A percentile compares a stretch with the other conserved stretches of the same genome.
Evolutionary conservation across 441 rosid genomes (phyloP).

Genomic region (Erodium texanum): DNA sequence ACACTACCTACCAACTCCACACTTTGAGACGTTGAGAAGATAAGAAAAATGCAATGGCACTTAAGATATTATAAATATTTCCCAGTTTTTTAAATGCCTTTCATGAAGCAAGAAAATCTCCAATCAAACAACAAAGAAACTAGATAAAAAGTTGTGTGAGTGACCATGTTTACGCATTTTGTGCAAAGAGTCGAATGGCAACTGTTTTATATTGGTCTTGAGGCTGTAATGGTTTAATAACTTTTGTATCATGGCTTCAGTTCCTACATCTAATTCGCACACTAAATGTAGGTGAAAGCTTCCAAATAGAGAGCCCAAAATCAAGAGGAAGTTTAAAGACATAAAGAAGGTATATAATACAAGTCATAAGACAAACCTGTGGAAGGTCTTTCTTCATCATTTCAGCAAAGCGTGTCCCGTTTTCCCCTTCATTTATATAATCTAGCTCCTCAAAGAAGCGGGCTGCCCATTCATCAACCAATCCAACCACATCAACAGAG

Average conservation of each 20-base stretch:
- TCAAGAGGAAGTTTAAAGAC: constrained; percentile 2
- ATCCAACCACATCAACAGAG: constrained; percentile 80
- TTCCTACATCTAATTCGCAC: neutral
- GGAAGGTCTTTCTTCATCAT: constrained; percentile 98
- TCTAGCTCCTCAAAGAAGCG: constrained; percentile 97
- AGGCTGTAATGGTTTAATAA: neutral
- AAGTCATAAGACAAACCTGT: constrained; percentile 48
- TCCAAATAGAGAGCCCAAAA: neutral
- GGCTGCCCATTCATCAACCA: constrained; percentile 99
- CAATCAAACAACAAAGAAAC: neutral
- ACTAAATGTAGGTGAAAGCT: neutral
- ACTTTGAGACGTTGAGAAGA: neutral
- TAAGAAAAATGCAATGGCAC: neutral
- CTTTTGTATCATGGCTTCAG: neutral
- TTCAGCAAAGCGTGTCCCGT: constrained; percentile 80
- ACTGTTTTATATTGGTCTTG: neutral
- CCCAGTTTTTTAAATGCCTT: neutral
- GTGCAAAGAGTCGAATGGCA: neutral
- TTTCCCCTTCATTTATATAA: constrained; percentile 90
- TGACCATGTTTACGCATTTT: neutral
- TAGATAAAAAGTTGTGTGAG: neutral
- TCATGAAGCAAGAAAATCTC: neutral
- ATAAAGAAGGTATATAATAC: constrained; percentile 3
- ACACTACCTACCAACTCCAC: too few species aligned
- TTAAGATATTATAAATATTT: neutral